Conservation (phyloP, 257 asterid genomes). For the Fraxinus excelsior region DNA sequence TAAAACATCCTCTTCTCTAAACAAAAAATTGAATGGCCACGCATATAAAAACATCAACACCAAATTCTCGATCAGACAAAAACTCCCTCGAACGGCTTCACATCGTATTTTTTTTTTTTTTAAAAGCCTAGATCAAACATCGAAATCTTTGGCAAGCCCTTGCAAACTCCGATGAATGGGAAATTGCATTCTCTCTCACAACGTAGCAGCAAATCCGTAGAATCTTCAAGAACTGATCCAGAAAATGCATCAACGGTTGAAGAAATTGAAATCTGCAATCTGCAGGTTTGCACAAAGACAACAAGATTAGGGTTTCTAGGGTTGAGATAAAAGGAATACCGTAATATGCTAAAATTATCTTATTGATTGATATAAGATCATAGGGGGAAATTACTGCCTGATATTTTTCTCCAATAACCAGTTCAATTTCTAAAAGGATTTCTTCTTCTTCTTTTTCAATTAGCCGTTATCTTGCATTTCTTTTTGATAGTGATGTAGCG, state of each 20-base stretch:
- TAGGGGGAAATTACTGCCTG: too few relatives aligned
- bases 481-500: too few relatives aligned
- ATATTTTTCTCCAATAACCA: too few relatives aligned
- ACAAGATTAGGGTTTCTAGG: background rate
- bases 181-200: background rate
- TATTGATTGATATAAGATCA: too few relatives aligned
- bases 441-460: too few relatives aligned
- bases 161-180: background rate
- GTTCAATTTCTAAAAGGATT: too few relatives aligned
- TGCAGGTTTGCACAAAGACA: background rate
- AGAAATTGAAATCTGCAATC: too few relatives aligned
- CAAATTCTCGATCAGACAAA: background rate
- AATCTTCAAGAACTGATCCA: background rate
- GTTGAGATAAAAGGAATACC: background rate
- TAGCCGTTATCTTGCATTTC: too few relatives aligned
- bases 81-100: background rate
- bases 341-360: background rate
- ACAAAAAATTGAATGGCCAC: background rate
- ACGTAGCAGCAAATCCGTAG: background rate
- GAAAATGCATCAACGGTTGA: too few relatives aligned
- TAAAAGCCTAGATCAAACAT: background rate
- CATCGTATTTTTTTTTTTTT: too few relatives aligned
- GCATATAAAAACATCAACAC: background rate
- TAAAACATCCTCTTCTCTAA: background rate
- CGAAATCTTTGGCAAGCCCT: background rate